These are phyloP conservation scores for Scenedesmus sp. DNA, from an alignment of 163 green algal species.

Conservation along the genomic window DNA sequence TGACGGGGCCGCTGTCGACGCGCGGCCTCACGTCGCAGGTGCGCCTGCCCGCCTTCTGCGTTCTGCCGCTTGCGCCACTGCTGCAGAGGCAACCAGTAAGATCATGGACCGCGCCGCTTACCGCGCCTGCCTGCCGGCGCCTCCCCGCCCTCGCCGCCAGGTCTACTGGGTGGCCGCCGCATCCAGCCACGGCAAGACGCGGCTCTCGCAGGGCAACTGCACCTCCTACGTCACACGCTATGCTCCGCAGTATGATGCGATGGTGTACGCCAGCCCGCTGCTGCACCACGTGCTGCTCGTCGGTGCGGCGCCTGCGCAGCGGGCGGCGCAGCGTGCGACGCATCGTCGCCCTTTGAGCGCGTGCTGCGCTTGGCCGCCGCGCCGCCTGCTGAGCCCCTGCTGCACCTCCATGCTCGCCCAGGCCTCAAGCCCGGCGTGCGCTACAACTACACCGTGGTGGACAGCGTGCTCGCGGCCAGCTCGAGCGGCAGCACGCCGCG, in stretches of 20 bases:
- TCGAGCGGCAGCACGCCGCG: not conserved
- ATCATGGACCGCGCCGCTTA: not conserved
- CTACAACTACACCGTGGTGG: not conserved
- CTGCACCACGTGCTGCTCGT: not conserved
- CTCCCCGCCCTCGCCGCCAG: too few species aligned
- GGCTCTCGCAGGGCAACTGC: not conserved
- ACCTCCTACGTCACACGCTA: not conserved
- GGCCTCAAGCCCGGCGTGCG: not conserved
- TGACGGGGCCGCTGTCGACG: not conserved
- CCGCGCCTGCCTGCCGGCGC: too few species aligned
- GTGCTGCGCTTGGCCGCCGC: not conserved
- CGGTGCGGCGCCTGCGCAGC: not conserved
- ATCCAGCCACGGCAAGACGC: too few species aligned
- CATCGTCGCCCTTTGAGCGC: not conserved
- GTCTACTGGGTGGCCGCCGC: too few species aligned
- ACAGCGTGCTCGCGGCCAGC: not conserved
- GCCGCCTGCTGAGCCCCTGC: not conserved
- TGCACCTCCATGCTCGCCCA: too few species aligned
- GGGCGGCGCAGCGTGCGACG: not conserved
- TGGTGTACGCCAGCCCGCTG: not conserved
- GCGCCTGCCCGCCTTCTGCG: too few species aligned
- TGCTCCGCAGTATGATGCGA: not conserved
- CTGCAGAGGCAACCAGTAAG: not conserved
- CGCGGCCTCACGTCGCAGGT: not conserved
- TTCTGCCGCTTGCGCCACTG: too few species aligned